Evolutionary conservation across 441 rosid genomes (phyloP).

Genomic region (Gossypium gossypioides): DNA sequence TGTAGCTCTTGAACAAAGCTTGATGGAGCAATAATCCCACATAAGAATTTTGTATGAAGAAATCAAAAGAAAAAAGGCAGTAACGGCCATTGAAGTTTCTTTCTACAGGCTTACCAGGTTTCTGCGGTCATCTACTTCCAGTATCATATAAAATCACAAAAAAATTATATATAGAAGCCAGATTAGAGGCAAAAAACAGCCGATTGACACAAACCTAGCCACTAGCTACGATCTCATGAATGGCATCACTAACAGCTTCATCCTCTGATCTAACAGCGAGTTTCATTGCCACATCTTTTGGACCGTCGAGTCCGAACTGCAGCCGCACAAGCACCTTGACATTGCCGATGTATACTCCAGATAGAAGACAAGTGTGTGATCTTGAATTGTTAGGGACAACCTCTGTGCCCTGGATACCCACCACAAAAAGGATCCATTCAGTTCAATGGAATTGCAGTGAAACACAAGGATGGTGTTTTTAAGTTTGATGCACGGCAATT

Average conservation of each 20-base stretch:
- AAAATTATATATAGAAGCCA: neutral
- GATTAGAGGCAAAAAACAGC: neutral
- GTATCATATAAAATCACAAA: constrained; percentile 7
- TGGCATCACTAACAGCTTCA: constrained; percentile 56
- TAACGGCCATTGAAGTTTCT: constrained; percentile 4
- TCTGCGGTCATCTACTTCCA: constrained; percentile 17
- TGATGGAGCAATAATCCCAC: constrained; percentile 12
- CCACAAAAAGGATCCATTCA: neutral
- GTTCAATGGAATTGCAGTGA: neutral
- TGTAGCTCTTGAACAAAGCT: constrained; percentile 11
- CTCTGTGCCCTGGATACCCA: constrained; percentile 64
- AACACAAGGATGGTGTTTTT: neutral
- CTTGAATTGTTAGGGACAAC: constrained; percentile 74
- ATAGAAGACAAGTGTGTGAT: constrained; percentile 78
- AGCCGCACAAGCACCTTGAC: constrained; percentile 66
- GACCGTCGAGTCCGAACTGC: constrained; percentile 73
- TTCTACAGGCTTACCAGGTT: constrained; percentile 6
- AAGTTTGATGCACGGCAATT: neutral
- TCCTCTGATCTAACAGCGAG: constrained; percentile 78
- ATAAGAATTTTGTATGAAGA: neutral
- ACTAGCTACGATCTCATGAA: constrained; percentile 80
- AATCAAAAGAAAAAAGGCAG: neutral
- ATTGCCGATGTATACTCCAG: constrained; percentile 83
- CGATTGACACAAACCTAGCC: constrained; percentile 35
- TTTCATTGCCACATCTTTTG: constrained; percentile 86